phyloP scores from a whole-genome alignment of 129 eudicot species.

The Erigeron canadensis region DNA sequence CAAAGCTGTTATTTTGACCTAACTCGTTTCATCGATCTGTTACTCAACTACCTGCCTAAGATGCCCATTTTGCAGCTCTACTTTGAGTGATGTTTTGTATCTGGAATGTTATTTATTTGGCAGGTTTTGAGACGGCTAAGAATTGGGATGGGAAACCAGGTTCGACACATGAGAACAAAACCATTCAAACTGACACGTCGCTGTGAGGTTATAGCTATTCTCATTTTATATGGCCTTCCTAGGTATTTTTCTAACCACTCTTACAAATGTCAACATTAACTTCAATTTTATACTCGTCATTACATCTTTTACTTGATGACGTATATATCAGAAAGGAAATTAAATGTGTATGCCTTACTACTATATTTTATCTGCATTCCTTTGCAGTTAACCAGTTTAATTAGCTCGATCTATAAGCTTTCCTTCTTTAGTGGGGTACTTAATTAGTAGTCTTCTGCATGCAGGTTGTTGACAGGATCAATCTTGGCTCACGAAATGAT shows the following conservation, averaged over 20 bases:
- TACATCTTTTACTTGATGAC: neutral
- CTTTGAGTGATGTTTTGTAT: neutral
- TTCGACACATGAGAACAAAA: slow-evolving; percentile 62
- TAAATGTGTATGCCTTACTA: neutral
- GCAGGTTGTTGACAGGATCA: slow-evolving; percentile 81
- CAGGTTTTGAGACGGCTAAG: slow-evolving; percentile 68
- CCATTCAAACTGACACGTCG: slow-evolving; percentile 77
- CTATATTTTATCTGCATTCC: too few relatives aligned
- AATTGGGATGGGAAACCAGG: slow-evolving; percentile 55
- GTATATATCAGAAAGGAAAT: neutral
- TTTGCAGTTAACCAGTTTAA: neutral
- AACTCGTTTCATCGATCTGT: neutral
- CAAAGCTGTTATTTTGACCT: neutral
- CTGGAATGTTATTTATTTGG: neutral
- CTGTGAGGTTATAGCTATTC: slow-evolving; percentile 91
- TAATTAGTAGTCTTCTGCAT: slow-evolving; percentile 12
- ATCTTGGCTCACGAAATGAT: slow-evolving; percentile 91
- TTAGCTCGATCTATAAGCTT: neutral
- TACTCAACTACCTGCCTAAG: neutral
- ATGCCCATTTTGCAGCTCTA: neutral
- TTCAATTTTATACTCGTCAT: neutral
- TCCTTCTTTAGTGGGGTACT: neutral
- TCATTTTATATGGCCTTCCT: slow-evolving; percentile 80
- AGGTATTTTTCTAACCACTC: slow-evolving; percentile 44
- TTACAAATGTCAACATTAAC: neutral